Conservation (phyloP, 805 yeast species). For the Candida awuae region DNA sequence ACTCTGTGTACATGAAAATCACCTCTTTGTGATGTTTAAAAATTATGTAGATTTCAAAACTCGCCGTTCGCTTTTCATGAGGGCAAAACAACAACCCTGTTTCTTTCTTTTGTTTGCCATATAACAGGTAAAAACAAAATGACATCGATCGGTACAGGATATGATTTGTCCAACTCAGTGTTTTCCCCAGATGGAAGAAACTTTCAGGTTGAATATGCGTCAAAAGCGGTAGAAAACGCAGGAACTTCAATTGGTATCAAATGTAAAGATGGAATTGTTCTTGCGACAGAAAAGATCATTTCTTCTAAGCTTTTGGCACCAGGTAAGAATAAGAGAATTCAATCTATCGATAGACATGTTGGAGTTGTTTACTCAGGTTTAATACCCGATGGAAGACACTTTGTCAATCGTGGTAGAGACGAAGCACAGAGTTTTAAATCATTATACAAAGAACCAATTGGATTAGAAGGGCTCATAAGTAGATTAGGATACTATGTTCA, state of each 20-base stretch:
- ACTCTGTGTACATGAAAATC: too few species aligned
- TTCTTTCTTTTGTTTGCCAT: neutral
- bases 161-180: slow-evolving; percentile 95
- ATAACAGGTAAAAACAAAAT: neutral
- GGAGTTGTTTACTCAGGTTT: slow-evolving; percentile 95
- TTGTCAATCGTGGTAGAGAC: slow-evolving; percentile 86
- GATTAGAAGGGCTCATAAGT: slow-evolving; percentile 75
- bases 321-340: slow-evolving; percentile 81
- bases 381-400: slow-evolving; percentile 93
- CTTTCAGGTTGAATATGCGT: slow-evolving; percentile 96
- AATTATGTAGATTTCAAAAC: too few species aligned
- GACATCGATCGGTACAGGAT: slow-evolving; percentile 97
- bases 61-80: too few species aligned
- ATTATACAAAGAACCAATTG: slow-evolving; percentile 66
- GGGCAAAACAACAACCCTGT: neutral
- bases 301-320: slow-evolving; percentile 84
- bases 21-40: too few species aligned
- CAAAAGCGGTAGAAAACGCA: slow-evolving; percentile 95
- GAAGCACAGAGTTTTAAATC: slow-evolving; percentile 78
- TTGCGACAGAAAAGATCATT: slow-evolving; percentile 92
- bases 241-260: slow-evolving; percentile 92
- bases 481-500: slow-evolving; percentile 88
- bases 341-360: slow-evolving; percentile 84
- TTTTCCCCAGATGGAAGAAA: slow-evolving; percentile 91
- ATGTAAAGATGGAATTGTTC: slow-evolving; percentile 88